phyloP scores from a whole-genome alignment of 2,329 filamentous ascomycete genomes.

The Thielaviopsis ethacetica region DNA sequence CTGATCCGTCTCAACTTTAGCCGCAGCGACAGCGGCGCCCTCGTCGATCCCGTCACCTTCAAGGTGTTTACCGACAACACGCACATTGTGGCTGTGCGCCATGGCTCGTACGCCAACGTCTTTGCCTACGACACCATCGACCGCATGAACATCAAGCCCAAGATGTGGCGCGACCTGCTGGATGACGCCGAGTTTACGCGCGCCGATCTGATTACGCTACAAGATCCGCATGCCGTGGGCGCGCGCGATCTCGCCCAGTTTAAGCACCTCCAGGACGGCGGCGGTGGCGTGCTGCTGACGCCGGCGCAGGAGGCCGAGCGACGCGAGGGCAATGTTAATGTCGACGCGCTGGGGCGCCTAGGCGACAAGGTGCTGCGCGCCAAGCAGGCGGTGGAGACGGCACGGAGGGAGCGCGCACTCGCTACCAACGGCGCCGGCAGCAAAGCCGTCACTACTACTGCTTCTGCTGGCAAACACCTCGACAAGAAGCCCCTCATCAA shows the following conservation, averaged over 20 bases:
- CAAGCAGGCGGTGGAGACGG: conserved; percentile 85
- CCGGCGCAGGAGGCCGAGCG: conserved; percentile 54
- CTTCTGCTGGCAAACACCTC: neutral
- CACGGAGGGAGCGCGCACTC: conserved; percentile 55
- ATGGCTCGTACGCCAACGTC: conserved; percentile 75
- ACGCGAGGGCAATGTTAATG: conserved; percentile 56
- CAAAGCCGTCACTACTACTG: neutral
- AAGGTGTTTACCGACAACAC: conserved; percentile 98
- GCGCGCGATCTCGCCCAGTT: conserved; percentile 72
- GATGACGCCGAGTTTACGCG: conserved; percentile 75
- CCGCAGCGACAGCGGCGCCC: conserved; percentile 57
- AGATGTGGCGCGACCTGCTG: conserved; percentile 85
- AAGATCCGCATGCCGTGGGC: conserved; percentile 84
- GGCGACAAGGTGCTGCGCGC: conserved; percentile 75
- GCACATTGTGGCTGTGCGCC: conserved; percentile 75
- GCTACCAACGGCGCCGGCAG: conserved; percentile 29
- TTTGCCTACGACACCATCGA: conserved; percentile 95
- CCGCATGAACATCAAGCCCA: conserved; percentile 87
- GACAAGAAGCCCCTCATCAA: conserved; percentile 29
- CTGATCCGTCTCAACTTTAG: conserved; percentile 83
- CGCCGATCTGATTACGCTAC: conserved; percentile 87
- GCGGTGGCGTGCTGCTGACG: conserved; percentile 43
- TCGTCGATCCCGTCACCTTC: conserved; percentile 91
- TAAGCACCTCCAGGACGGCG: conserved; percentile 75
- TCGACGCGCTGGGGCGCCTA: conserved; percentile 59